These are phyloP conservation scores for Pelargonium fulgidum DNA, from an alignment of 441 rosid species.

Conservation along the genomic window DNA sequence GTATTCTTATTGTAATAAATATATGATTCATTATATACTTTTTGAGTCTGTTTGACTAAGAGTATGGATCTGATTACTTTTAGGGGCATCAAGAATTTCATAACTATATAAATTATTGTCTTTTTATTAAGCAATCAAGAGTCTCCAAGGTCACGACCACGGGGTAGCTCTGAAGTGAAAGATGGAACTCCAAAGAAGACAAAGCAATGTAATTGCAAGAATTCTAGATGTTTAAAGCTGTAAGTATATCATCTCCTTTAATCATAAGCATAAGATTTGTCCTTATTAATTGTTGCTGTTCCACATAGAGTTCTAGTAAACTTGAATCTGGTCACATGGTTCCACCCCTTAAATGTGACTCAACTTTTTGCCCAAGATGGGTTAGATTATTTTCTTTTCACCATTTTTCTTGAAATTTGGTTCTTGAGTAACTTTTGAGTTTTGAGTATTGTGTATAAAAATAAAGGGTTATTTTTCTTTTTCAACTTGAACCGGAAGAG, in stretches of 20 bases:
- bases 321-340: neutral
- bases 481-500: neutral
- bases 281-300: neutral
- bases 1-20: neutral
- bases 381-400: neutral
- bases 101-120: neutral
- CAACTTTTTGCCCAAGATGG: neutral
- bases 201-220: constrained; percentile 59
- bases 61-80: neutral
- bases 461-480: neutral
- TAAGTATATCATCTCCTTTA: constrained; percentile 29
- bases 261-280: too few relatives aligned
- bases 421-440: neutral
- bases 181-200: constrained; percentile 50
- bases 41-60: neutral
- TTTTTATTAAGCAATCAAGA: constrained; percentile 40
- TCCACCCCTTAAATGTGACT: neutral
- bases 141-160: constrained; percentile 31
- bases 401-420: neutral
- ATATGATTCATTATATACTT: neutral
- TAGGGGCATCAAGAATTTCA: neutral
- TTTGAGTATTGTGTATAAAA: neutral
- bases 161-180: constrained; percentile 31
- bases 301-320: neutral
- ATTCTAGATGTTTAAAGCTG: constrained; percentile 65